Percentiles rank a stretch among this genome's conserved stretches.
These are phyloP conservation scores for Zymoseptoria ardabiliae DNA, from an alignment of 2,329 filamentous ascomycete genomes.

Conservation along the genomic window DNA sequence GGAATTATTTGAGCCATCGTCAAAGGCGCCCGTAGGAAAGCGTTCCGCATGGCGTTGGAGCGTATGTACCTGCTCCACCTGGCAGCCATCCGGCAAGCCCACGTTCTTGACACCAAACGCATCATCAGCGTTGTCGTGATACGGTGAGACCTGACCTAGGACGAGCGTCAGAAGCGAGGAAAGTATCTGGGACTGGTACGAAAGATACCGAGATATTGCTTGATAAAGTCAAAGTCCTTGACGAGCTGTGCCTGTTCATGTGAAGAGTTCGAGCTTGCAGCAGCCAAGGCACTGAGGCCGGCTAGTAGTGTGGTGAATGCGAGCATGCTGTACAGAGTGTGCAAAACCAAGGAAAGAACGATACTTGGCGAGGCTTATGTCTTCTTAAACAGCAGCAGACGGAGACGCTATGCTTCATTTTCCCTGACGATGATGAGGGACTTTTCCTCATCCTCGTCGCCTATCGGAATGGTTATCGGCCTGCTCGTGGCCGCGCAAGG, in stretches of 20 bases:
- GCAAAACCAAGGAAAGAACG: background rate
- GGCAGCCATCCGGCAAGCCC: constrained; percentile 47
- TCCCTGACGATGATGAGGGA: background rate
- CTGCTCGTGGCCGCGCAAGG: background rate
- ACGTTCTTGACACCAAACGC: constrained; percentile 43
- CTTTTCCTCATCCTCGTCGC: background rate
- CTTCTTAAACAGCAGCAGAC: background rate
- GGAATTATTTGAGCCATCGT: constrained; percentile 45
- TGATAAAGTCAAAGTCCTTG: background rate
- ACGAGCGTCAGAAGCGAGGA: background rate
- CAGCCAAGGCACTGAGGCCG: background rate
- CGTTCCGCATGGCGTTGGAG: constrained; percentile 51
- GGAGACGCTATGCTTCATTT: background rate
- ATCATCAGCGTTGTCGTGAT: constrained; percentile 39
- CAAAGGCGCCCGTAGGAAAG: constrained; percentile 40
- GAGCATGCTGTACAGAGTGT: background rate
- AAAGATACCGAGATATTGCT: background rate
- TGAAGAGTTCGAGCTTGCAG: background rate
- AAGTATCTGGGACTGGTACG: background rate
- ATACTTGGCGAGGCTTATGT: background rate
- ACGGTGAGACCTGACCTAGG: constrained; percentile 38
- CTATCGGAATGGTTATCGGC: background rate
- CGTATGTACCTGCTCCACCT: constrained; percentile 47
- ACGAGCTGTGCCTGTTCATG: background rate
- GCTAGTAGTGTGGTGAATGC: background rate